These are phyloP conservation scores for Plantago rigida DNA, from an alignment of 305 asterid genomes.

Conservation along the genomic window DNA sequence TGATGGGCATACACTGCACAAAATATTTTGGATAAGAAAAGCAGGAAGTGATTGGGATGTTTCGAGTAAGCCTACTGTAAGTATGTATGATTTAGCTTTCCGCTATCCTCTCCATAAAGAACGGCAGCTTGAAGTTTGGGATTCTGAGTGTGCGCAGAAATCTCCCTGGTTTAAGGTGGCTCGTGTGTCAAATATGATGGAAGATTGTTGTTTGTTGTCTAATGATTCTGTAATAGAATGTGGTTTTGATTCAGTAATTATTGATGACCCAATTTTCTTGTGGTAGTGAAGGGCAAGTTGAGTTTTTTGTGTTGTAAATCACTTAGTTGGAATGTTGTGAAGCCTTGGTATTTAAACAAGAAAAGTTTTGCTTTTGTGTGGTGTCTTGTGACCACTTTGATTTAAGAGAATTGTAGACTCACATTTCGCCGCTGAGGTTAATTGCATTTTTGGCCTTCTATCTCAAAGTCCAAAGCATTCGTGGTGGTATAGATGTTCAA, in stretches of 20 bases:
- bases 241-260: conserved; percentile 21
- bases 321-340: conserved; percentile 26
- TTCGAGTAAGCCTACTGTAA: conserved; percentile 41
- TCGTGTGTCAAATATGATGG: conserved; percentile 13
- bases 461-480: too few relatives aligned
- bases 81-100: conserved; percentile 29
- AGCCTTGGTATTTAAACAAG: conserved; percentile 22
- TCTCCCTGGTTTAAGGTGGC: conserved; percentile 9
- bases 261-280: conserved; percentile 19
- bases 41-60: conserved; percentile 16
- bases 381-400: too few relatives aligned
- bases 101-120: conserved; percentile 9
- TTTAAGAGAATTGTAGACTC: too few relatives aligned
- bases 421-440: too few relatives aligned
- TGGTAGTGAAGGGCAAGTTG: conserved; percentile 8
- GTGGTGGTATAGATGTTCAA: too few relatives aligned
- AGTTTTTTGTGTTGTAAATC: conserved; percentile 27
- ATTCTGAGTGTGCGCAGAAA: conserved; percentile 9
- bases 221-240: conserved; percentile 26
- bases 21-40: conserved; percentile 4
- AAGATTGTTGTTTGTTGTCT: conserved; percentile 18
- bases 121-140: conserved; percentile 17
- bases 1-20: conserved; percentile 20
- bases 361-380: conserved; percentile 13
- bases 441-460: too few relatives aligned